A percentile compares a stretch with the other conserved stretches of the same genome.
These are phyloP conservation scores for Keithomyces neogunnii DNA, from an alignment of 2,329 filamentous ascomycete genomes.

Conservation along the genomic window DNA sequence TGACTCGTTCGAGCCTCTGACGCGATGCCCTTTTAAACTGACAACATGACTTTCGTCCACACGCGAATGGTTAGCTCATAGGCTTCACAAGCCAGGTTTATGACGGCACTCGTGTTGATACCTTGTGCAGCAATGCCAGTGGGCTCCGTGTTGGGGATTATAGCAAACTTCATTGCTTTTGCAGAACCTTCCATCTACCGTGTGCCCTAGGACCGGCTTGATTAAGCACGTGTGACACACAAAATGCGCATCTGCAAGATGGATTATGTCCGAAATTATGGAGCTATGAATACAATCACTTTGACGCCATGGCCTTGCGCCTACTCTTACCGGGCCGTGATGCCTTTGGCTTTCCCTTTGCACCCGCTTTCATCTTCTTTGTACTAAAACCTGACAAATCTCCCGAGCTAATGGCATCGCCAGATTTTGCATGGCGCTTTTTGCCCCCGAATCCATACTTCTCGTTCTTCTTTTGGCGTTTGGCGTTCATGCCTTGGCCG, in stretches of 20 bases:
- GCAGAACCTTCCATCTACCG: too few species aligned
- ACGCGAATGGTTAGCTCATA: not conserved
- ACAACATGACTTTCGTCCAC: not conserved
- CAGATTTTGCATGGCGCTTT: slow-evolving; percentile 86
- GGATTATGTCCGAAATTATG: not conserved
- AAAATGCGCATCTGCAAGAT: too few species aligned
- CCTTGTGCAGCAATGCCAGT: too few species aligned
- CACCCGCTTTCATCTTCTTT: slow-evolving; percentile 69
- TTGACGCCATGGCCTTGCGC: slow-evolving; percentile 33
- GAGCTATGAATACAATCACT: slow-evolving; percentile 8
- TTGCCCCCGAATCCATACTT: slow-evolving; percentile 96
- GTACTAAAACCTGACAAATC: slow-evolving; percentile 75
- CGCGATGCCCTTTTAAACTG: not conserved
- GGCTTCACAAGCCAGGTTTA: too few species aligned
- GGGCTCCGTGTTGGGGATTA: too few species aligned
- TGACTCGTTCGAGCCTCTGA: not conserved
- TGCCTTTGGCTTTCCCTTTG: slow-evolving; percentile 28
- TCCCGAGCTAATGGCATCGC: slow-evolving; percentile 72
- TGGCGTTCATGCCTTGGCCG: slow-evolving; percentile 40
- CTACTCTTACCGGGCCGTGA: slow-evolving; percentile 42
- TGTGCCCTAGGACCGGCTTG: too few species aligned
- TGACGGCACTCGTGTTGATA: too few species aligned
- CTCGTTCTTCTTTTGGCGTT: slow-evolving; percentile 87
- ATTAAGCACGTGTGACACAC: too few species aligned
- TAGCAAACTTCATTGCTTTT: too few species aligned